Evolutionary conservation across 352 stramenopile species (phyloP).

Genomic region (Pythium diclinum): DNA sequence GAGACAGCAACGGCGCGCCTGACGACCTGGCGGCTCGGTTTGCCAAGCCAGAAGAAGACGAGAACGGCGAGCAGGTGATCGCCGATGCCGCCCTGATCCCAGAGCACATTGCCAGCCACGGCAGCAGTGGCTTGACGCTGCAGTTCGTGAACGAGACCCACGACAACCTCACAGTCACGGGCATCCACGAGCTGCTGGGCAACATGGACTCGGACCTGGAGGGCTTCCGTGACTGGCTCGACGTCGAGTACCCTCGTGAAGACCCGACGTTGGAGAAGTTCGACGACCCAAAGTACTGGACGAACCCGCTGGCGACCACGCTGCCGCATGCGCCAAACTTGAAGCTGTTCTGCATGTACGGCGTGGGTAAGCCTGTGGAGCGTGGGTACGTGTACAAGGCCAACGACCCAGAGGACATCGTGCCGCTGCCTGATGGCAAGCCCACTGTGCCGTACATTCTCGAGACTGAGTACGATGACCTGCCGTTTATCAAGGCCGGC

Average conservation of each 20-base stretch:
- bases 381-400: conserved; percentile 73
- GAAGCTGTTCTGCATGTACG: conserved; percentile 95
- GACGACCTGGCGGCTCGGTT: conserved; percentile 68
- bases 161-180: conserved; percentile 53
- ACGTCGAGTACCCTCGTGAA: conserved; percentile 37
- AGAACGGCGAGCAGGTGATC: conserved; percentile 23
- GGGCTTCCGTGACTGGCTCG: conserved; percentile 41
- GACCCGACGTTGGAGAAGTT: conserved; percentile 50
- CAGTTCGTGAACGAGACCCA: conserved; percentile 51
- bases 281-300: conserved; percentile 71
- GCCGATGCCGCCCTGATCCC: conserved; percentile 35
- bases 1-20: conserved; percentile 41
- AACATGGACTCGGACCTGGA: conserved; percentile 48
- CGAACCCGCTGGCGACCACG: conserved; percentile 83
- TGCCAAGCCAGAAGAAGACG: conserved; percentile 33
- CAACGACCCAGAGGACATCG: conserved; percentile 42
- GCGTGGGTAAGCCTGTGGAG: conserved; percentile 88
- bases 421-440: conserved; percentile 31
- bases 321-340: conserved; percentile 90
- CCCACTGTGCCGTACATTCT: conserved; percentile 65
- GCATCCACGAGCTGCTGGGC: conserved; percentile 46
- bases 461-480: conserved; percentile 53
- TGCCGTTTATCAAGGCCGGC: conserved; percentile 73
- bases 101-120: conserved; percentile 42
- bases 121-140: conserved; percentile 49